phyloP scores from a whole-genome alignment of 495 filamentous ascomycete genomes.

The Aspergillus kassunensis region DNA sequence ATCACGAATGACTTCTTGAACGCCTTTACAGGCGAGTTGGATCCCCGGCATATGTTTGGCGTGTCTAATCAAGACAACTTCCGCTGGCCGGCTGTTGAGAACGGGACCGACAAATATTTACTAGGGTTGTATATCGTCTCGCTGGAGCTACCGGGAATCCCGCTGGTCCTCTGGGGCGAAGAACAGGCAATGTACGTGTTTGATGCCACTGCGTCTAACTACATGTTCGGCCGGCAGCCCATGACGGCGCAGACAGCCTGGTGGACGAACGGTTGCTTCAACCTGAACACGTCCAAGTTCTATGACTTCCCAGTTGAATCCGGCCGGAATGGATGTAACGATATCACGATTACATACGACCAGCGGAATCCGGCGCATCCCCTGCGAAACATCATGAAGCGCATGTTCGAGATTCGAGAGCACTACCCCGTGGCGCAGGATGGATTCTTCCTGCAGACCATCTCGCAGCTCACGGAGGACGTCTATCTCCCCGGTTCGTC shows the following conservation, averaged over 20 bases:
- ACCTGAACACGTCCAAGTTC: slow-evolving; percentile 52
- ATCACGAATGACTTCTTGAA: slow-evolving; percentile 61
- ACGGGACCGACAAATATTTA: slow-evolving; percentile 57
- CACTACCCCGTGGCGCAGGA: slow-evolving; percentile 59
- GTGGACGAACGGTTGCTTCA: slow-evolving; percentile 66
- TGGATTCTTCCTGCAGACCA: slow-evolving; percentile 51
- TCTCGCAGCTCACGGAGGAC: slow-evolving; percentile 54
- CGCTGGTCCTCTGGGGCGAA: slow-evolving; percentile 62
- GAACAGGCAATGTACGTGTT: slow-evolving; percentile 66
- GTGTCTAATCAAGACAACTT: slow-evolving; percentile 70
- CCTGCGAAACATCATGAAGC: slow-evolving; percentile 60
- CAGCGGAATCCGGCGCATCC: slow-evolving; percentile 69
- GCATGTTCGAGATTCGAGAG: slow-evolving; percentile 59
- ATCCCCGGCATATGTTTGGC: slow-evolving; percentile 69
- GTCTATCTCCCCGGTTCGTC: slow-evolving; percentile 50
- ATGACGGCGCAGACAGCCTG: slow-evolving; percentile 63
- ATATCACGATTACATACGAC: slow-evolving; percentile 54
- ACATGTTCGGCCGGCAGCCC: slow-evolving; percentile 63
- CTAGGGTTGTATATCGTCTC: slow-evolving; percentile 60
- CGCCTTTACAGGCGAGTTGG: slow-evolving; percentile 59
- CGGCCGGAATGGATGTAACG: slow-evolving; percentile 54
- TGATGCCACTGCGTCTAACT: slow-evolving; percentile 65
- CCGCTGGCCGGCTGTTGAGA: slow-evolving; percentile 62
- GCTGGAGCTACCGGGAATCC: slow-evolving; percentile 60
- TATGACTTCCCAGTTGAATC: slow-evolving; percentile 54